phyloP scores from a whole-genome alignment of 2,329 filamentous ascomycete species.

The Alternaria tenuissima region DNA sequence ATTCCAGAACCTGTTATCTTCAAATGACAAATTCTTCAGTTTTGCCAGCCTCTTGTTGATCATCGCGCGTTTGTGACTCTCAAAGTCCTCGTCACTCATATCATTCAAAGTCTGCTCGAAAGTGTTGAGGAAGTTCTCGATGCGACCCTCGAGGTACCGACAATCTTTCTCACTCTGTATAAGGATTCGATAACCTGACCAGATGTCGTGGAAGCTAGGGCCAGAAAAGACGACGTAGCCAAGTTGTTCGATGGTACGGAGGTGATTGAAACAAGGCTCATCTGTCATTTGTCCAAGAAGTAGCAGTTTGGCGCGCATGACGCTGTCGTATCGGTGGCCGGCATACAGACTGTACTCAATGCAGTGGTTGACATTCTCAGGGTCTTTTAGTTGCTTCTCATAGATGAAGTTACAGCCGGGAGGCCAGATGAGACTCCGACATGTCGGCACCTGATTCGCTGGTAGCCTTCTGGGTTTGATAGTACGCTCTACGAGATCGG shows the following conservation, averaged over 20 bases:
- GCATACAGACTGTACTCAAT: conserved; percentile 59
- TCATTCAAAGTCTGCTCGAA: conserved; percentile 72
- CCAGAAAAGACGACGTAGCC: conserved; percentile 96
- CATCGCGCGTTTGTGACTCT: conserved; percentile 87
- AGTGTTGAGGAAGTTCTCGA: conserved; percentile 80
- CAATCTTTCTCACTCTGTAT: conserved; percentile 71
- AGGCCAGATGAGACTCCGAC: conserved; percentile 78
- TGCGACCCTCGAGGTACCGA: conserved; percentile 83
- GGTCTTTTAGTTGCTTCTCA: conserved; percentile 80
- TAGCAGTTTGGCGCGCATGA: conserved; percentile 76
- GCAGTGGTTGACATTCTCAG: conserved; percentile 76
- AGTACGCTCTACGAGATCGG: conserved; percentile 79
- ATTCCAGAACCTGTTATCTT: conserved; percentile 82
- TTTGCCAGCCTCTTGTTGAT: conserved; percentile 89
- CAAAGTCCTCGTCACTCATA: conserved; percentile 86
- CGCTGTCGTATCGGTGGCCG: conserved; percentile 65
- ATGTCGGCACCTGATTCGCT: conserved; percentile 78
- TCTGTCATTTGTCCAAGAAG: conserved; percentile 90
- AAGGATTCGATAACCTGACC: conserved; percentile 70
- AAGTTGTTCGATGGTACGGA: conserved; percentile 95
- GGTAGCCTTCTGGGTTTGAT: conserved; percentile 79
- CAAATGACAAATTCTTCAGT: conserved; percentile 87
- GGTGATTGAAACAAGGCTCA: conserved; percentile 92
- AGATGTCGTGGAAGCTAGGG: conserved; percentile 75
- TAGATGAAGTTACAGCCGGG: conserved; percentile 85